Evolutionary conservation across 176 grass and related monocot genomes (phyloP).

Genomic region (Eleusine indica): DNA sequence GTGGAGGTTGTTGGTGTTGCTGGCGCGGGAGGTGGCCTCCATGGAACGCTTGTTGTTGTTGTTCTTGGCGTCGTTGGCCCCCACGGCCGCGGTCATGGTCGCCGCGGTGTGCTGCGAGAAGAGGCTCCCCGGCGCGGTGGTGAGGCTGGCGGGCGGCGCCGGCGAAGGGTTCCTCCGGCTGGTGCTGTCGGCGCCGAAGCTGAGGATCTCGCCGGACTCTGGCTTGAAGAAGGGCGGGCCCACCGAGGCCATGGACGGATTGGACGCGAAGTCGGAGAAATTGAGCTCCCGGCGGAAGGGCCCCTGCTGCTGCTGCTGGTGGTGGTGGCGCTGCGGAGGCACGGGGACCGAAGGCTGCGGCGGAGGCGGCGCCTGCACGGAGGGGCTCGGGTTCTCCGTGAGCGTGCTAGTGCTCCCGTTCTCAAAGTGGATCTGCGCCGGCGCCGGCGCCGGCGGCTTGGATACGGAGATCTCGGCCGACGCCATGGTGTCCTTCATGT

Average conservation of each 20-base stretch:
- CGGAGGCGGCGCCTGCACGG: constrained; percentile 45
- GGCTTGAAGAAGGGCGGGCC: constrained; percentile 70
- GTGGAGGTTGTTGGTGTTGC: constrained; percentile 73
- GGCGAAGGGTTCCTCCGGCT: constrained; percentile 66
- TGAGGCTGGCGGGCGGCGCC: constrained; percentile 51
- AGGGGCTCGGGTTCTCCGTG: constrained; percentile 74
- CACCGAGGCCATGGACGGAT: constrained; percentile 29
- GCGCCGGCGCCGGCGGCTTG: constrained; percentile 46
- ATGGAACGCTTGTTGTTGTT: constrained; percentile 68
- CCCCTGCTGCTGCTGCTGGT: constrained; percentile 15
- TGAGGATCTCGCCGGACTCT: constrained; percentile 81
- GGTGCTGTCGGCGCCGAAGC: constrained; percentile 56
- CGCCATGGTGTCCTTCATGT: constrained; percentile 72
- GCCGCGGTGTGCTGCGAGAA: constrained; percentile 70
- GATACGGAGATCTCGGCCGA: constrained; percentile 68
- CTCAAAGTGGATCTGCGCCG: constrained; percentile 74
- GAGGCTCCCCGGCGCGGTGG: constrained; percentile 55
- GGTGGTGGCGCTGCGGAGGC: constrained; percentile 29
- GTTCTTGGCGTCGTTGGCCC: constrained; percentile 40
- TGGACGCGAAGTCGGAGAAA: constrained; percentile 74
- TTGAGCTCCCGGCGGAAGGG: constrained; percentile 79
- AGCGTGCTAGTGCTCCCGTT: constrained; percentile 79
- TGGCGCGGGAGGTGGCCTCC: constrained; percentile 80
- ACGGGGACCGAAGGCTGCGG: constrained; percentile 16
- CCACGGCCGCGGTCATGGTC: constrained; percentile 39